Evolutionary conservation across 306 rosid genomes (phyloP), one percentile per base, ranked within the genome.

Genomic region (Parietaria judaica): DNA sequence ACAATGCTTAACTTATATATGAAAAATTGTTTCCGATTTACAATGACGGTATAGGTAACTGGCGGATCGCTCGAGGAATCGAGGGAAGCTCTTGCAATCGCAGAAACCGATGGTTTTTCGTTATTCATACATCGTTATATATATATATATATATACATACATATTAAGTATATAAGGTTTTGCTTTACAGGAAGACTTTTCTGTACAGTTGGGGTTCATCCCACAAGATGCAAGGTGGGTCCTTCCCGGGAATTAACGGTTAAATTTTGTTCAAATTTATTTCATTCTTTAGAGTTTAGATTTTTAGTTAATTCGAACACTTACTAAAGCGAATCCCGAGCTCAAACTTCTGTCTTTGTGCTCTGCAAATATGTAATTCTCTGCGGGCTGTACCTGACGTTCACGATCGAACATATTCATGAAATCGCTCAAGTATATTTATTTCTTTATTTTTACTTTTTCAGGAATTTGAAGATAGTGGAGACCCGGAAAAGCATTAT

Each of bases 61-160:
- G 96, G 98, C 65, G 96, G 98, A 46, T 92, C 98, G n/a, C 86
- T 88, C 16, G 82, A 86, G 76, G 98, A 91, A 61, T 92, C 98
- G 47, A 86, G 77, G 76, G 86, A 92, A 60, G 98, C 98, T 39
- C 85, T 92, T 57, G 81, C 87, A 36, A 84, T 92, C 75, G 96
- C 96, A 0, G 86, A 88, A 80, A 86, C 92, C 6, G 95, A 92
- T 80, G 96, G 95, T 92, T 76, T 58, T 71, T 36, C 36, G 6
- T 14, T 15, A 12, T 51, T 38, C 37, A 8, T 51, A 34, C 63
- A 61, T 17, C 55, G 41, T 0, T 10, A 10, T 10, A 14, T 61
- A n/a, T 44, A 4, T 43, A 16, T 46, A 46, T 46, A 46, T 46
- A 46, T 46, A 46, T 46, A 7, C 31, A 11, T 31, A 14, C 1